Conservation (phyloP, 2,329 filamentous ascomycete species). For the Trematosphaeria pertusa region DNA sequence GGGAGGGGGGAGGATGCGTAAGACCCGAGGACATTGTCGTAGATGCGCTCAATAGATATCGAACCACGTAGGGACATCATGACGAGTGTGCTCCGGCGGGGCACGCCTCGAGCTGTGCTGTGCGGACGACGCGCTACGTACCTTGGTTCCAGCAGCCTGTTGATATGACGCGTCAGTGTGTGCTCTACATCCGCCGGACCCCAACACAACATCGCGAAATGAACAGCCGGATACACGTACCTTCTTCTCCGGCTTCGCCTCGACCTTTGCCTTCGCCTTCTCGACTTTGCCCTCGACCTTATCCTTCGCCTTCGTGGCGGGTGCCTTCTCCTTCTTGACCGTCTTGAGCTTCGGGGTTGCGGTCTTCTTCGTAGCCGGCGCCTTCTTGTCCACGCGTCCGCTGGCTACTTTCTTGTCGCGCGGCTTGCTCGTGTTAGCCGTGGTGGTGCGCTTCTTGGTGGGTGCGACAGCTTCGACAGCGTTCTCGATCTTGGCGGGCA, state of each 20-base stretch:
- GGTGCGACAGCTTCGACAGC: constrained; percentile 53
- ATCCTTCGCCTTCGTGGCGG: constrained; percentile 36
- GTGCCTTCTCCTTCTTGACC: constrained; percentile 32
- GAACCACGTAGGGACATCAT: too few relatives aligned
- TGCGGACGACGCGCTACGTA: neutral
- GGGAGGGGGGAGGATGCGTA: neutral
- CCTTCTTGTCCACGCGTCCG: constrained; percentile 36
- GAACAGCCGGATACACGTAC: constrained; percentile 26
- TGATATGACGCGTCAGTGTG: neutral
- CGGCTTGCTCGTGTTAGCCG: constrained; percentile 44
- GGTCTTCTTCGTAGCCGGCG: constrained; percentile 15
- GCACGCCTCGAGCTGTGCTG: too few relatives aligned
- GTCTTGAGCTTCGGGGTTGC: constrained; percentile 25
- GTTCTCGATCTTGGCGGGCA: constrained; percentile 8
- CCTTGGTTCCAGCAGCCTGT: constrained; percentile 10
- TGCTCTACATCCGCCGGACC: too few relatives aligned
- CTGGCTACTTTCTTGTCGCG: constrained; percentile 47
- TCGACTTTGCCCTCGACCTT: constrained; percentile 31
- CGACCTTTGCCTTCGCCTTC: constrained; percentile 30
- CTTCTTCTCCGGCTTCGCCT: constrained; percentile 39
- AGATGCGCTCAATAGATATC: too few relatives aligned
- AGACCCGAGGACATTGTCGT: neutral
- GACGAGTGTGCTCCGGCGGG: too few relatives aligned
- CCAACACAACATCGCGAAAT: too few relatives aligned
- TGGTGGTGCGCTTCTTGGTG: constrained; percentile 47